Base-by-base conservation (phyloP, 1,284 basidiomycete genomes). In the Apiotrichum porosum region DNA sequence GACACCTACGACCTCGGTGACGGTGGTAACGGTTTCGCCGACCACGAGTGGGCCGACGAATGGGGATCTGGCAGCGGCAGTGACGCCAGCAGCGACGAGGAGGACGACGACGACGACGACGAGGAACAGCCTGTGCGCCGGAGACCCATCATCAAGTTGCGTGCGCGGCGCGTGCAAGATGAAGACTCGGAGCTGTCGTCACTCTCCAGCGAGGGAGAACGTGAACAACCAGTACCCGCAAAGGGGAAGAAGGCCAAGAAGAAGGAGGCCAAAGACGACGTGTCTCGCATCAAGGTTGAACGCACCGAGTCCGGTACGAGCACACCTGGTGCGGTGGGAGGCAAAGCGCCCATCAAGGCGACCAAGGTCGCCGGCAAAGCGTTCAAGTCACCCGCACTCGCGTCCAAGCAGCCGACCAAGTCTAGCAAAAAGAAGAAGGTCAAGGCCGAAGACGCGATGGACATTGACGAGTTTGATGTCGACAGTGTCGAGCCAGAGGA, bases 1-100 rank as follows among this genome's bases (percentile, higher is more conserved):
- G 63, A 70, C 33, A 58, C 58, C 6, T 58, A 64, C 30, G 68
- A 64, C 3, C 52, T 72, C 4, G 65, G 62, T 3, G 59, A 61
- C 30, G 55, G 54, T 34, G 38, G 49, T 24, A 42, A 47, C 15
- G 48, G 55, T 2, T 52, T 49, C 14, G 57, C 57, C 18, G 61
- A 60, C 39, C 47, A 51, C 9, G 51, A 56, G 22, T 51, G 52
- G 42, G 54, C 41, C 36, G 55, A 58, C 31, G 54, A 52, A n/a
- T 57, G 60, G 52, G 54, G 54, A 37, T 63, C 62, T 2, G 62
- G 62, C 24, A 49, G 52, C n/a, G 43, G 48, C 26, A 50, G 53
- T 31, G 58, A 53, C 18, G 61, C 57, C 8, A 61, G 56, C 22
- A 60, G 57, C n/a, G 62, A 54, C 10, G 60, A 57, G 1, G 60